phyloP scores from a whole-genome alignment of 139 green algal genomes.

The Tetraselmis striata region DNA sequence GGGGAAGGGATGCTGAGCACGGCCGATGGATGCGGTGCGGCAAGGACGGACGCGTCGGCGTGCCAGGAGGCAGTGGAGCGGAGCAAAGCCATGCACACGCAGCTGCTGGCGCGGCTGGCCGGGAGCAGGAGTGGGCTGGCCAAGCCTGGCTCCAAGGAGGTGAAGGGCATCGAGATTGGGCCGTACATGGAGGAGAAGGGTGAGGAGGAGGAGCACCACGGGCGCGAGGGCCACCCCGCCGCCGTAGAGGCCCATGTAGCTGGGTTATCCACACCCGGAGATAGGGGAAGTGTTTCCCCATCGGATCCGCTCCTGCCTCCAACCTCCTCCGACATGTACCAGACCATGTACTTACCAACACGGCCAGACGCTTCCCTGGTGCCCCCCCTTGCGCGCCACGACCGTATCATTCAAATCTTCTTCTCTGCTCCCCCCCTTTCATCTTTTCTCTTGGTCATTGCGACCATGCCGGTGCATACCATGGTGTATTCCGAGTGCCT shows the following conservation, averaged over 20 bases:
- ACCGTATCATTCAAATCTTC: too few species aligned
- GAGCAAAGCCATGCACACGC: neutral
- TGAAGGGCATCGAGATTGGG: neutral
- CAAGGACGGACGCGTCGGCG: neutral
- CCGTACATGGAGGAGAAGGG: neutral
- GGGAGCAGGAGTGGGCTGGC: neutral
- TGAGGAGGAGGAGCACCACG: neutral
- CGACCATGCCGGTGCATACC: too few species aligned
- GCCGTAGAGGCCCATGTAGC: neutral
- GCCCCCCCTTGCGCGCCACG: neutral
- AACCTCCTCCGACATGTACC: neutral
- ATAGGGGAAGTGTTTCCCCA: neutral
- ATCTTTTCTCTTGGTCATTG: too few species aligned
- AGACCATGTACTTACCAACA: neutral
- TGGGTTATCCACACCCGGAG: too few species aligned
- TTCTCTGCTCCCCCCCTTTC: too few species aligned
- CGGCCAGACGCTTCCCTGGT: neutral
- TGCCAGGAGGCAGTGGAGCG: neutral
- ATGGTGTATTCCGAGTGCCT: too few species aligned
- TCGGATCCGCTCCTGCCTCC: neutral
- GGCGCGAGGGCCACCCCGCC: too few species aligned
- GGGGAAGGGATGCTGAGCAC: too few species aligned
- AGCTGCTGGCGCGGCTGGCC: neutral
- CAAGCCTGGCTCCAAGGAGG: neutral
- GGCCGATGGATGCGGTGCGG: neutral